Evolutionary conservation across 2,329 filamentous ascomycete genomes (phyloP).

Genomic region (Botrytis hyacinthi): DNA sequence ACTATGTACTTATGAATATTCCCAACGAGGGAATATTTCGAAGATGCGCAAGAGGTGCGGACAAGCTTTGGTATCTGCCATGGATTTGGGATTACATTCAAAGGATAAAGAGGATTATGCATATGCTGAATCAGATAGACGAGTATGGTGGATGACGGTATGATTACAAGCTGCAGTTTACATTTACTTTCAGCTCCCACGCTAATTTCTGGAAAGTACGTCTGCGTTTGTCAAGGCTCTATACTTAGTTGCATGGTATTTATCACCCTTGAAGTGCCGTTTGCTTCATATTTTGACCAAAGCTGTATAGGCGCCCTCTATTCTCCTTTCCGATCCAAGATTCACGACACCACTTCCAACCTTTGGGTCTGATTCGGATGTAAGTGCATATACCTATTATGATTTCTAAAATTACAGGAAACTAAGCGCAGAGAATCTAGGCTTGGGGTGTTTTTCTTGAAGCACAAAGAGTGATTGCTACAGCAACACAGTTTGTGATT

Average conservation of each 20-base stretch:
- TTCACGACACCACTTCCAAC: constrained; percentile 48
- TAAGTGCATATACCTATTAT: constrained; percentile 17
- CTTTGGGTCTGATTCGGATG: constrained; percentile 44
- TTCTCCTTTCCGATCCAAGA: constrained; percentile 45
- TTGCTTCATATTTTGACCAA: constrained; percentile 6
- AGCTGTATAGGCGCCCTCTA: constrained; percentile 43
- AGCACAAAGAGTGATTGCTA: constrained; percentile 49
- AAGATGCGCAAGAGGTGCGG: constrained; percentile 51
- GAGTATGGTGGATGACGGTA: constrained; percentile 55
- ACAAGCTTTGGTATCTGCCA: constrained; percentile 48
- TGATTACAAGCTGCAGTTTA: constrained; percentile 21
- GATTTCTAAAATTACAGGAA: background rate
- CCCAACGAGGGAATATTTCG: constrained; percentile 51
- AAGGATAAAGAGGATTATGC: constrained; percentile 41
- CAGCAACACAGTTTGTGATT: constrained; percentile 49
- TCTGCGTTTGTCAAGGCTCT: constrained; percentile 50
- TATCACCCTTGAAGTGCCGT: background rate
- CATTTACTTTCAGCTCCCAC: background rate
- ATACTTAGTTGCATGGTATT: constrained; percentile 51
- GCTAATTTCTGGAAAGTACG: constrained; percentile 41
- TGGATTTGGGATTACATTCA: constrained; percentile 46
- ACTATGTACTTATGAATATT: constrained; percentile 53
- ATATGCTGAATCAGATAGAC: constrained; percentile 47
- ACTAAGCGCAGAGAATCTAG: constrained; percentile 25
- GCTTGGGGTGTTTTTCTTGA: constrained; percentile 46